A percentile compares a stretch with the other conserved stretches of the same genome.
Evolutionary conservation across 495 filamentous ascomycete genomes (phyloP).

Genomic region (Podospora anserina): DNA sequence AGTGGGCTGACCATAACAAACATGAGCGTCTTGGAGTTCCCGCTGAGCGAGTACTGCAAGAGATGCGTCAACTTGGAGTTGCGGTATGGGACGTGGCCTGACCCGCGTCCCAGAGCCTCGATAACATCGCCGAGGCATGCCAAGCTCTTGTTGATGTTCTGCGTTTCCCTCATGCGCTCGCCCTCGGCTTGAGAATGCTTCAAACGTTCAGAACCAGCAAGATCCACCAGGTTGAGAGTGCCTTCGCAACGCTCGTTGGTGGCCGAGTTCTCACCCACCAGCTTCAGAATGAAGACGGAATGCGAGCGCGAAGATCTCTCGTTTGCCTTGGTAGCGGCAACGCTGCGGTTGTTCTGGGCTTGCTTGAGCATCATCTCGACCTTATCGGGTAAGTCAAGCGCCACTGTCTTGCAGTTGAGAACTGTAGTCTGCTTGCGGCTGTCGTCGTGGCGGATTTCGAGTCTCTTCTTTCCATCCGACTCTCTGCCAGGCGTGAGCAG

Average conservation of each 20-base stretch:
- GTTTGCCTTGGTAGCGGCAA: constrained; percentile 95
- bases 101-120: constrained; percentile 80
- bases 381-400: constrained; percentile 70
- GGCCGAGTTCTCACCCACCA: constrained; percentile 74
- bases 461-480: constrained; percentile 78
- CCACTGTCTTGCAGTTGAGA: constrained; percentile 75
- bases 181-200: constrained; percentile 80
- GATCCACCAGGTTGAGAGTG: constrained; percentile 91
- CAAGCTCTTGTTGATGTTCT: constrained; percentile 93
- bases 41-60: constrained; percentile 89
- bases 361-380: constrained; percentile 75
- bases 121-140: constrained; percentile 94
- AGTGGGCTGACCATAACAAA: constrained; percentile 96
- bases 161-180: constrained; percentile 86
- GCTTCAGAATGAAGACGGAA: constrained; percentile 91
- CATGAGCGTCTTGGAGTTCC: constrained; percentile 97
- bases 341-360: constrained; percentile 79
- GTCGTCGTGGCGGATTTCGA: constrained; percentile 88
- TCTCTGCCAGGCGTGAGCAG: constrained; percentile 71
- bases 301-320: constrained; percentile 85
- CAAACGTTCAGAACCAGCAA: constrained; percentile 89
- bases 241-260: constrained; percentile 86
- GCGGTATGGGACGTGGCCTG: constrained; percentile 85
- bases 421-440: constrained; percentile 77
- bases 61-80: constrained; percentile 98